Evolutionary conservation across 495 filamentous ascomycete species (phyloP), one percentile per base, ranked within the genome.

Genomic region (Tuber brumale): DNA sequence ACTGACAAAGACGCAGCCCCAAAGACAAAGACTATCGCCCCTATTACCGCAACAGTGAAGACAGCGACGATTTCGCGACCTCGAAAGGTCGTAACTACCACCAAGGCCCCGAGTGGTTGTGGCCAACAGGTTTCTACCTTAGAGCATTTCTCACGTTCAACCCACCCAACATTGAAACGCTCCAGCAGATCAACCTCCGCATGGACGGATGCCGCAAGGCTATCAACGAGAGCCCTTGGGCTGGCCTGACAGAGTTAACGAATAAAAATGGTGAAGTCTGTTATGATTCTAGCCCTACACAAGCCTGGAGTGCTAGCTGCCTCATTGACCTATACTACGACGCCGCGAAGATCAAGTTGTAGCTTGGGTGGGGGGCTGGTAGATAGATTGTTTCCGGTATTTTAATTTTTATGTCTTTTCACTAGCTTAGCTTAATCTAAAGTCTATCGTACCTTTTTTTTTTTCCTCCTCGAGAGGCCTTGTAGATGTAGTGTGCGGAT

Each of bases 91-190:
- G 96, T 27, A 97, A 97, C 82, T 99, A 99, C 84, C 96, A 99
- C 83, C 95, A 98, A 84, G 96, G 96, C 2, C 96, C 96, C 0
- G 96, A 99, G 84, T 99, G 96, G 96, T 86, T 97, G n/a, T 99
- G 96, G 96, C 96, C 94, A 2, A 93, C 92, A 6, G 96, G 96
- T 12, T 99, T 92, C 87, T 98, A 95, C 86, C 86, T 97, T 23
- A 89, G 96, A 48, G 96, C 96, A 1, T 85, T 99, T 74, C 86
- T 98, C 72, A 91, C 92, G 83, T 97, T 98, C 82, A 95, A 97
- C 84, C 86, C 97, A 61, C 90, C 89, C 78, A 88, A 91, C 61
- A 91, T 91, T 10, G 96, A 97, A 85, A 91, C 90, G 1, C 95
- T 97, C 85, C 94, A 98, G 84, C 95, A 99, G 86, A 89, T 98